Conservation (phyloP, 371 early-diverging fungal genomes). For the Mortierella sp. region DNA sequence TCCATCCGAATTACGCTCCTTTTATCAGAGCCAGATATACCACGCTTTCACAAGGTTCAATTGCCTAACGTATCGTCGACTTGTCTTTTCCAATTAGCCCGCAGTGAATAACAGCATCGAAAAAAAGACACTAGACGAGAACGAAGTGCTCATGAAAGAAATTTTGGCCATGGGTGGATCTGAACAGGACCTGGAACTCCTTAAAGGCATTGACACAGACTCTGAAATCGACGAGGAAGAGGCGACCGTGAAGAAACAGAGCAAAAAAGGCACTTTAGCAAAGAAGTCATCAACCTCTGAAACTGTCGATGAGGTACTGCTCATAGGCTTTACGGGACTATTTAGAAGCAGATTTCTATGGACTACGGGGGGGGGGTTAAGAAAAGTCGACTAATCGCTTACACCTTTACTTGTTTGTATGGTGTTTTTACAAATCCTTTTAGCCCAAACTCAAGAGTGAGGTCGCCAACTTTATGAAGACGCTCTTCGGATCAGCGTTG, state of each 20-base stretch:
- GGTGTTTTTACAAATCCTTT: not conserved
- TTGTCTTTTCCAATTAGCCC: not conserved
- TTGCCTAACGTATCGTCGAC: not conserved
- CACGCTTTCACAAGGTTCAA: not conserved
- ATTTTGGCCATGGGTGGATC: conserved; percentile 55
- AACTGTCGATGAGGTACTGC: conserved; percentile 11
- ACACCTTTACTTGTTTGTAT: no score
- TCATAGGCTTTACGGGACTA: no score
- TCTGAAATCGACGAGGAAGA: conserved; percentile 20
- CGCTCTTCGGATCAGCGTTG: conserved; percentile 35
- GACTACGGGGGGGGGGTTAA: no score
- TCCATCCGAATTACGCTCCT: not conserved
- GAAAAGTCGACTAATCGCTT: not conserved
- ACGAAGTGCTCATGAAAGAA: conserved; percentile 32
- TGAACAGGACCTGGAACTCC: conserved; percentile 36
- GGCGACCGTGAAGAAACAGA: conserved; percentile 2
- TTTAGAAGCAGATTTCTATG: no score
- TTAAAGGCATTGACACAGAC: conserved; percentile 44
- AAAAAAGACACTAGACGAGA: not conserved
- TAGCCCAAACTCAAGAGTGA: conserved; percentile 43
- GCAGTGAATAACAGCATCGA: not conserved
- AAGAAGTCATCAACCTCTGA: not conserved
- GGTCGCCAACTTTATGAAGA: conserved; percentile 45
- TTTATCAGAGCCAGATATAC: not conserved
- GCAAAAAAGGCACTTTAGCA: not conserved